Conservation (phyloP, 441 rosid genomes). For the Syzygium malaccense region DNA sequence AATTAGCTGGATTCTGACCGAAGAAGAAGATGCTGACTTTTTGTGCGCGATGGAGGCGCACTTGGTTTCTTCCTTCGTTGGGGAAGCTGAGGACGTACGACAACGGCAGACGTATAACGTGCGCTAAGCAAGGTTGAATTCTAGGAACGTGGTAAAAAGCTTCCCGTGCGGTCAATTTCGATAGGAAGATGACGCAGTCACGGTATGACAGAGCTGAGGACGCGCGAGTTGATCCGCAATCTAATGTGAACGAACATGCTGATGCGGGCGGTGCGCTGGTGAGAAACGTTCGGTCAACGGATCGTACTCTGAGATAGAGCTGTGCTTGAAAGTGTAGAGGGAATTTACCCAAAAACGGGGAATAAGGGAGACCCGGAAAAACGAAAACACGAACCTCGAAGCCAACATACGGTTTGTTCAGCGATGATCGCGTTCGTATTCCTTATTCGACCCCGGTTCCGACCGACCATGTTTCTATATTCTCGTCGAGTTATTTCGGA, state of each 20-base stretch:
- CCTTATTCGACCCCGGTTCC: too few relatives aligned
- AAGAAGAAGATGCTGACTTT: not conserved
- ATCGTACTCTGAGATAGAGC: not conserved
- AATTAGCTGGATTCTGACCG: not conserved
- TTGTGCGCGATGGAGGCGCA: not conserved
- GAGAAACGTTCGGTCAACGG: not conserved
- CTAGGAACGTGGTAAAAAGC: too few relatives aligned
- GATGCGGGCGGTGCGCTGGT: rapidly evolving
- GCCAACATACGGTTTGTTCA: too few relatives aligned
- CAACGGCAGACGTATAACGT: not conserved
- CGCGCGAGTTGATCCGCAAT: not conserved
- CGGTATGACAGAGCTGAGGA: too few relatives aligned
- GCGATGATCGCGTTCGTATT: not conserved
- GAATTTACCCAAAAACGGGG: not conserved
- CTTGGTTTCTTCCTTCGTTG: not conserved
- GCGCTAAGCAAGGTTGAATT: not conserved
- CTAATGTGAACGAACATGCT: not conserved
- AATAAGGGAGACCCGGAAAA: not conserved
- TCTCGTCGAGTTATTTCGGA: not conserved
- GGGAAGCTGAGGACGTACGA: not conserved
- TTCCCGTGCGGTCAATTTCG: not conserved
- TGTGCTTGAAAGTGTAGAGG: not conserved
- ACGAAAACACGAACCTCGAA: too few relatives aligned
- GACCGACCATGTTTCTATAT: not conserved
- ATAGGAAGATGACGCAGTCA: not conserved